Conservation (phyloP, 129 eudicot species). For the Flaveria linearis region DNA sequence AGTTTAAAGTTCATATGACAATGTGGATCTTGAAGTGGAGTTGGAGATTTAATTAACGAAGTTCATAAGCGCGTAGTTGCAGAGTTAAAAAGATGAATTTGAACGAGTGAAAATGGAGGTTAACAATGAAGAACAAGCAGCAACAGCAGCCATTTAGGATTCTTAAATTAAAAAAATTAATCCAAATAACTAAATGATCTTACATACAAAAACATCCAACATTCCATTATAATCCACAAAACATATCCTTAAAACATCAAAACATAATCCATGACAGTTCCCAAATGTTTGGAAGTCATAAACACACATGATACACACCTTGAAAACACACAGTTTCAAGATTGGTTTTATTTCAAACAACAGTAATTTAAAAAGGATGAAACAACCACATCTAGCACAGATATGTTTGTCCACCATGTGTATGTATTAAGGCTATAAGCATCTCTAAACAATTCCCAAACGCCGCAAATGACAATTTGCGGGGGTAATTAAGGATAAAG, state of each 20-base stretch:
- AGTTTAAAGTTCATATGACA: no score
- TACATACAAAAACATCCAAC: not conserved
- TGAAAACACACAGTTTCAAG: slow-evolving; percentile 14
- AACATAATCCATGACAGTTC: slow-evolving; percentile 23
- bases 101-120: not conserved
- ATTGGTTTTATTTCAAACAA: slow-evolving; percentile 16
- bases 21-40: no score
- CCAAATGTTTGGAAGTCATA: slow-evolving; percentile 15
- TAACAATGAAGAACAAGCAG: not conserved
- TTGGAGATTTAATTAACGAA: no score
- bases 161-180: no score
- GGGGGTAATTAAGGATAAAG: slow-evolving; percentile 31
- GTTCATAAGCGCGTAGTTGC: no score
- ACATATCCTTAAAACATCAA: not conserved
- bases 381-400: slow-evolving; percentile 22
- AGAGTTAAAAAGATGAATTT: no score
- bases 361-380: not conserved
- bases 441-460: slow-evolving; percentile 36
- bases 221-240: not conserved
- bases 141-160: not conserved
- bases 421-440: slow-evolving; percentile 37
- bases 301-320: slow-evolving; percentile 13
- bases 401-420: slow-evolving; percentile 20
- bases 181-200: not conserved
- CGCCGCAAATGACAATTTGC: slow-evolving; percentile 4